Evolutionary conservation across 2,329 filamentous ascomycete species (phyloP), one percentile per base, ranked within the genome.

Genomic region (Phaeosphaeria sp.): DNA sequence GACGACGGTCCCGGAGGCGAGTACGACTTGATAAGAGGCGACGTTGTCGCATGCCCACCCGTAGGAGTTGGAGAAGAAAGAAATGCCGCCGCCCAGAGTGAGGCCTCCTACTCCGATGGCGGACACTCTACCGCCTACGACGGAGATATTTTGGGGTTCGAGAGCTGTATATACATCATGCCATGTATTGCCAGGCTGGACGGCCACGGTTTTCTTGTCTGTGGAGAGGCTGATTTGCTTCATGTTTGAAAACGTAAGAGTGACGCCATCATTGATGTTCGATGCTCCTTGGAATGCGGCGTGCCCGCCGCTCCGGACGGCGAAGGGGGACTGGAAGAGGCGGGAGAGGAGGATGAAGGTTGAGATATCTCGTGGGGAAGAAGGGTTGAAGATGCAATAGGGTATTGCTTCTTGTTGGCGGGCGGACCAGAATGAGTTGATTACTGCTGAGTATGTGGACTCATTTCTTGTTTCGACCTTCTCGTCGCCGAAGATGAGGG

Each of bases 261-360:
- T 71, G 6, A 72, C 62, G 11, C 69, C 69, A n/a, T 53, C 57
- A 2, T 70, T 54, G 22, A 67, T 67, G 40, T 63, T 71, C 3
- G 68, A 67, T n/a, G 59, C 55, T 13, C 67, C 66, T 21, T 55
- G 54, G 27, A 59, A 59, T 5, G 60, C 55, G 18, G 60, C 53
- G 44, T 67, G 66, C 15, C 64, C 59, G 4, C 53, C 58, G 33
- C 75, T 74, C 47, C 75, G 77, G 9, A 81, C 70, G 6, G 77
- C 77, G 50, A 79, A 78, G 77, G 62, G 60, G 33, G 66, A 72
- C 46, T 60, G 53, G 6, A 54, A 59, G 3, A 60, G 42, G 7
- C 62, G 51, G 11, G 62, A 60, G 5, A 66, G 30, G 0, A 69
- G 48, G 3, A 71, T 48, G 1, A 59, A 13, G 8, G 61, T 64